These are phyloP conservation scores for Phyllosticta ampelicida DNA, from an alignment of 2,329 filamentous ascomycete genomes.

Conservation along the genomic window DNA sequence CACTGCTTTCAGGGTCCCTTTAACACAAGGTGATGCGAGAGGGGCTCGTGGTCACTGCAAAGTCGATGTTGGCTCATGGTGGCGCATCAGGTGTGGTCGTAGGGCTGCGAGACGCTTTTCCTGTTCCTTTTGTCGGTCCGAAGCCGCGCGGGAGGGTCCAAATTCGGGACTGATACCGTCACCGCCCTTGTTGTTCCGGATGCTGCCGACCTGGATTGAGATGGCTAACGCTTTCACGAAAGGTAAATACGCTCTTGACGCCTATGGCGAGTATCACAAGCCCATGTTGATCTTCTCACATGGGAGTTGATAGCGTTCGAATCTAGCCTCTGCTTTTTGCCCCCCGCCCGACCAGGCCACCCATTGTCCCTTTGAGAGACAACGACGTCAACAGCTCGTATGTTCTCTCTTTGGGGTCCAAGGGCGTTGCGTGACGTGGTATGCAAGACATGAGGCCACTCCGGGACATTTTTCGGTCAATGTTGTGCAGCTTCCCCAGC, in stretches of 20 bases:
- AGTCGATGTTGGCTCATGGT: not conserved
- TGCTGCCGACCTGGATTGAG: not conserved
- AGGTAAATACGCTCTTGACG: not conserved
- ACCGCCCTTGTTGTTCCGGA: not conserved
- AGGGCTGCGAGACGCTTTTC: not conserved
- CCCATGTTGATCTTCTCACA: not conserved
- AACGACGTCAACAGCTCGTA: not conserved
- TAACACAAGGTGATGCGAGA: not conserved
- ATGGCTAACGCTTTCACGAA: not conserved
- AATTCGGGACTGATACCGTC: not conserved
- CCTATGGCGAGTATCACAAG: not conserved
- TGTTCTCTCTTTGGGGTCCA: not conserved
- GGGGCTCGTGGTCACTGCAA: not conserved
- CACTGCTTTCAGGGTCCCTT: not conserved
- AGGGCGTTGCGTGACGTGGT: not conserved
- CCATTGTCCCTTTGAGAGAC: not conserved
- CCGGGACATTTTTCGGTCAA: not conserved
- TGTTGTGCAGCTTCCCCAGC: not conserved
- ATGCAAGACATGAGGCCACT: not conserved
- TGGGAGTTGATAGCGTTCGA: not conserved
- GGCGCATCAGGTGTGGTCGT: not conserved
- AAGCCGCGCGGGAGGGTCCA: not conserved
- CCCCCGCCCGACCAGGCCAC: not conserved
- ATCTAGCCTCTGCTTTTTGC: not conserved
- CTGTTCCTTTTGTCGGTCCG: not conserved